Evolutionary conservation across 2,329 filamentous ascomycete species (phyloP), one percentile per base, ranked within the genome.

Genomic region (Aspergillus neoniger): DNA sequence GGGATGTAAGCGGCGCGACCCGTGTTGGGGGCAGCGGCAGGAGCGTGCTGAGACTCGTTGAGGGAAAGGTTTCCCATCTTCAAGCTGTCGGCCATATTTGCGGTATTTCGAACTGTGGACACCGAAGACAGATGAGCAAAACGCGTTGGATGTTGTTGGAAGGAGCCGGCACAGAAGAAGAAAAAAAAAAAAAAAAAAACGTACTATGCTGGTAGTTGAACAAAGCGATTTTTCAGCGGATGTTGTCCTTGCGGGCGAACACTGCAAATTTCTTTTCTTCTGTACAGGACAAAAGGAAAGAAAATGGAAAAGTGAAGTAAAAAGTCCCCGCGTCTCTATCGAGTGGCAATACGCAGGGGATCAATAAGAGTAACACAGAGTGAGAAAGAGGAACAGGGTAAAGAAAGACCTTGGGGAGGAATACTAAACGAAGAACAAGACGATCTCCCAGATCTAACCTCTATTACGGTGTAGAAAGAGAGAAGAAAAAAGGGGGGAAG

Each of bases 1-100:
- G 86, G 86, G 69, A 88, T 88, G 77, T 88, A 88, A 69, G 86
- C 83, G 75, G 84, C 81, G 72, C 85, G 86, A 69, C 84, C 83
- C 62, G 76, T 74, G 68, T 76, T 76, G 69, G 79, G 77, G 63
- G 76, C 76, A 72, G 80, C 78, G 55, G 61, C 63, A 55, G 77
- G 76, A 59, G 84, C 85, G 74, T 87, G 85, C 77, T 86, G 82
- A 63, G 84, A 86, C 67, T 88, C 86, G 75, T 85, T 84, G 69
- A 89, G 79, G 66, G 75, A 74, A 55, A 77, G 67, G 67, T 73
- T 73, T 67, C 72, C 74, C 71, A 77, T 76, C 60, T 76, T 74
- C 63, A 77, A 70, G 64, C 74, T 69, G 71, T 77, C 75, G 72
- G 75, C 75, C 75, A 77, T 75, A 39, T 69, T 76, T 70, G 71